Percentiles rank a stretch among this genome's conserved stretches.
Evolutionary conservation across 164 flowering plant genomes (phyloP).

Genomic region (Kingdonia uniflora): DNA sequence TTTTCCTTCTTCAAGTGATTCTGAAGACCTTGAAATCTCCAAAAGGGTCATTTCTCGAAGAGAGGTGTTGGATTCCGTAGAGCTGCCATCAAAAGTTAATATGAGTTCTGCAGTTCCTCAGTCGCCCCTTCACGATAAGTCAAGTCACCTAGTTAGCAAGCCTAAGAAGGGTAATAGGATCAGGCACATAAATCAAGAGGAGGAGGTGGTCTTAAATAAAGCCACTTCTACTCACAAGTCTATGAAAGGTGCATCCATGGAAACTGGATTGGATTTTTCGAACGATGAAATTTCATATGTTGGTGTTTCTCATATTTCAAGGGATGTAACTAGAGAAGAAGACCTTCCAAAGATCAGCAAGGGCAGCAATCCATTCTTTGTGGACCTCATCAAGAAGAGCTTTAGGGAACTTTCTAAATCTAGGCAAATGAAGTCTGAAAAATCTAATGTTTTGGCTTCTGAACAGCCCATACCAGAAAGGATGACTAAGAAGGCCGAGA

Average conservation of each 20-base stretch:
- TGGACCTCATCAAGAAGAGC: conserved; percentile 31
- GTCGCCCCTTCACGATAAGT: conserved; percentile 23
- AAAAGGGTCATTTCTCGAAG: conserved; percentile 14
- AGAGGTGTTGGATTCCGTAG: conserved; percentile 11
- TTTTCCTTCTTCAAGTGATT: conserved; percentile 22
- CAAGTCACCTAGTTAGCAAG: conserved; percentile 12
- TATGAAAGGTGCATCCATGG: conserved; percentile 22
- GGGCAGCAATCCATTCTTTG: conserved; percentile 30
- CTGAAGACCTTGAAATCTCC: conserved; percentile 26
- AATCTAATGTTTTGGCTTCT: conserved; percentile 41
- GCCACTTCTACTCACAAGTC: conserved; percentile 20
- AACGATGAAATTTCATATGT: conserved; percentile 24
- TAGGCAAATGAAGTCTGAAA: conserved; percentile 21
- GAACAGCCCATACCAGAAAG: conserved; percentile 60
- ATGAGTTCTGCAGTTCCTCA: conserved; percentile 22
- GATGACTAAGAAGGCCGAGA: conserved; percentile 73
- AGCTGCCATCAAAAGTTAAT: conserved; percentile 10
- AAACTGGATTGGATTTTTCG: conserved; percentile 37
- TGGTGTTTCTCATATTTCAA: conserved; percentile 28
- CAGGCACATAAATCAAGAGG: conserved; percentile 24
- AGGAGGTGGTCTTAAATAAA: conserved; percentile 15
- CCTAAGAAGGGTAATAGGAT: conserved; percentile 22
- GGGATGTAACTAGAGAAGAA: conserved; percentile 22
- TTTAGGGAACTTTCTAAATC: conserved; percentile 31
- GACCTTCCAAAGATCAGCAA: conserved; percentile 20